Evolutionary conservation across 2,329 filamentous ascomycete species (phyloP), one percentile per base, ranked within the genome.

Genomic region (Acephala macrosclerotiorum): DNA sequence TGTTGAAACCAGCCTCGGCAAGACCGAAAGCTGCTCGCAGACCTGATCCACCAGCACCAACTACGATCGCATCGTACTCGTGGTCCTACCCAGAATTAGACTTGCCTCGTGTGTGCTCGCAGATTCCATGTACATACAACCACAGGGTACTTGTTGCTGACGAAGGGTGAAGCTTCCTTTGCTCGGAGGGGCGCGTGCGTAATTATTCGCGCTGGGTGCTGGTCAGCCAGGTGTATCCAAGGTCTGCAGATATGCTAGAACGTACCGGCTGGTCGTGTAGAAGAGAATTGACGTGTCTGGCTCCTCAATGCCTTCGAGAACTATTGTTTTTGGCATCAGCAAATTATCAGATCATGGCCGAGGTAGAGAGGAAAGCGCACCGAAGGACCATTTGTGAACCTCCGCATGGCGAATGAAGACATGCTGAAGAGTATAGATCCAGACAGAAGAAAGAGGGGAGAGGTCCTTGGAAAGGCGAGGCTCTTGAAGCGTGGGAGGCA

Each of bases 11-110:
- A 72, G 92, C 91, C 84, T 96, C 92, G 71, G 92, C 92, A 66
- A 96, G 88, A 82, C 92, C 92, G 77, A 95, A 94, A 60, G 92
- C 92, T 58, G 92, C 91, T 79, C 92, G 90, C 72, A 96, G 85
- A 80, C 92, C 92, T 68, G 92, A 85, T 74, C 92, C 92, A 78
- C 92, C 92, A 68, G 92, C 92, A 75, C 92, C 92, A 71, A 96
- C 93, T 68, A 99, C 96, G 75, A 99, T 86, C 69, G 95, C 95
- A 91, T 98, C 96, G 82, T 97, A 98, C 83, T 98, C 94, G 83
- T 99, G 96, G 80, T 98, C 96, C 89, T 94, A 77, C 33, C 68
- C 18, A 38, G 47, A 14, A 69, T 74, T 63, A 74, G 68, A 66
- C 22, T 56, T 49, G n/a, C 61, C 29, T 12, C 35, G 26, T n/a